phyloP scores from a whole-genome alignment of 768 basidiomycete genomes.

The Boletus subcaerulescens region DNA sequence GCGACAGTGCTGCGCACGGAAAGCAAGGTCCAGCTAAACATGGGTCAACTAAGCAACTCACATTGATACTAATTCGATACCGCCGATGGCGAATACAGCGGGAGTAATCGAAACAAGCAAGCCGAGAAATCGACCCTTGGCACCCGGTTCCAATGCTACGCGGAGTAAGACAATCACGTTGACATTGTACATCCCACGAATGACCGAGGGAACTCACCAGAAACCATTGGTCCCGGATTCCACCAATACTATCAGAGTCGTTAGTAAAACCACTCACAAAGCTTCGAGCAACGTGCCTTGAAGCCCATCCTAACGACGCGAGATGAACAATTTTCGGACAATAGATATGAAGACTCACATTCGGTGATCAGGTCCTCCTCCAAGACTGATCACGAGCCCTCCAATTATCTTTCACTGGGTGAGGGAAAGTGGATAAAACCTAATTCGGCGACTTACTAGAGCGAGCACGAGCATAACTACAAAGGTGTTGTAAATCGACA shows the following conservation, averaged over 20 bases:
- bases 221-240: conserved; percentile 26
- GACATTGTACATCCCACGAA: background rate
- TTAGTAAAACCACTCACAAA: background rate
- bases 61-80: conserved; percentile 74
- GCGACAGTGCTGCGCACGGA: conserved; percentile 54
- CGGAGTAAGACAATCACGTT: background rate
- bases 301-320: conserved; percentile 16
- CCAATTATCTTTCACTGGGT: conserved; percentile 28
- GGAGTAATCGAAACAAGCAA: conserved; percentile 20
- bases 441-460: conserved; percentile 17
- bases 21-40: conserved; percentile 8
- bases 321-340: conserved; percentile 19
- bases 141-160: conserved; percentile 21
- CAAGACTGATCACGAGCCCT: conserved; percentile 54
- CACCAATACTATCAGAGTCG: conserved; percentile 17
- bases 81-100: conserved; percentile 70
- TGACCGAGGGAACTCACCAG: conserved; percentile 2
- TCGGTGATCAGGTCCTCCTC: conserved; percentile 53
- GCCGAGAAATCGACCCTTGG: conserved; percentile 20
- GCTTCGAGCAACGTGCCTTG: background rate
- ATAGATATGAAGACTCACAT: conserved; percentile 33
- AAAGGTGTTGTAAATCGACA: background rate
- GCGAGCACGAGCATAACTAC: conserved; percentile 38
- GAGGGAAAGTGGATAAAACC: background rate
- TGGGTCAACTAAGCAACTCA: conserved; percentile 30